phyloP scores from a whole-genome alignment of 2,329 filamentous ascomycete species.

The Dothideomycetidae sp. region DNA sequence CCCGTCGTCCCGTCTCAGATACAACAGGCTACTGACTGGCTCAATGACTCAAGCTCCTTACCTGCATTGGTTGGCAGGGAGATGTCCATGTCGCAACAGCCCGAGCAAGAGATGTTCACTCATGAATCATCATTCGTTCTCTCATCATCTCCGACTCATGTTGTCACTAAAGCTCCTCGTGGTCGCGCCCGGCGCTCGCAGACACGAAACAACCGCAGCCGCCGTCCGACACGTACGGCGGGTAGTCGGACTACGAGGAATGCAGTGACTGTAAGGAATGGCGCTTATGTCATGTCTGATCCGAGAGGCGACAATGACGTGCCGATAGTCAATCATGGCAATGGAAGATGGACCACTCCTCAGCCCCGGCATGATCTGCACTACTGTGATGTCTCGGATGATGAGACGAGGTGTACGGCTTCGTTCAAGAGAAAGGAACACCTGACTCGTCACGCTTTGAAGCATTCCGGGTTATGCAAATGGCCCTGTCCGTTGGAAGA shows the following conservation, averaged over 20 bases:
- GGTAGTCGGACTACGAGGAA: background rate
- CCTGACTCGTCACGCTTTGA: slow-evolving; percentile 19
- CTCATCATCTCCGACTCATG: background rate
- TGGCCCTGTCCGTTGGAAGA: slow-evolving; percentile 14
- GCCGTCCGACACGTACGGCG: background rate
- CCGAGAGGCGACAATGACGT: too few species aligned
- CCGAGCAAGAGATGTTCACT: background rate
- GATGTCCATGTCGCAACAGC: background rate
- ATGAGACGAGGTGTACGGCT: too few species aligned
- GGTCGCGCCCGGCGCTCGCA: background rate
- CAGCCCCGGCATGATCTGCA: too few species aligned
- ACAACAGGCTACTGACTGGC: background rate
- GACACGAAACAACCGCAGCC: background rate
- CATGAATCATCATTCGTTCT: background rate
- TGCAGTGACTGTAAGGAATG: slow-evolving; percentile 4
- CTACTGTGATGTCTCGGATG: too few species aligned
- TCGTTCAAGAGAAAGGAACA: slow-evolving; percentile 21
- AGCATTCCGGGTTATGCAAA: slow-evolving; percentile 13
- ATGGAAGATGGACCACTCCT: too few species aligned
- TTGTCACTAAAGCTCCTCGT: too few species aligned
- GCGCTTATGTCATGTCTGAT: background rate
- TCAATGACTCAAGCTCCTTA: background rate
- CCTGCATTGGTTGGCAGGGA: too few species aligned
- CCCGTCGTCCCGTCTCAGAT: background rate
- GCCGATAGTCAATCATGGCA: too few species aligned